Evolutionary conservation across 1,284 basidiomycete genomes (phyloP), one percentile per base, ranked within the genome.

Genomic region (Schizopora paradoxa): DNA sequence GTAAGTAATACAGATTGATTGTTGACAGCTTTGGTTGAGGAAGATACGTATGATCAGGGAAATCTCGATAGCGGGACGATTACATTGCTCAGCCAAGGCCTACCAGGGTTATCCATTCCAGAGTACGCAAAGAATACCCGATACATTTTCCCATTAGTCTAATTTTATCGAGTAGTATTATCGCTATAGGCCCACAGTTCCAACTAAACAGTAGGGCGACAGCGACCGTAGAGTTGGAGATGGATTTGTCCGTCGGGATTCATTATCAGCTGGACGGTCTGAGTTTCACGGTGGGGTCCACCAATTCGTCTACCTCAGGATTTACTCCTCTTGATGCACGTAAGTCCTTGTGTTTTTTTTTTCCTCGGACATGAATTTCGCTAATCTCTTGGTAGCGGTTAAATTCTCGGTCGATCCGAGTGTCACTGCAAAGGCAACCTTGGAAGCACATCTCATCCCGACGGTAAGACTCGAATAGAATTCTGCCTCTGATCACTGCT

Each of bases 401-500:
- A 61, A 63, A 48, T 62, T 76, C 28, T 66, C 67, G 10, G 66
- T 66, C 23, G 63, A 56, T 44, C 69, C 72, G 1, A 63, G 59
- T 21, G 62, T 68, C 28, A 58, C 57, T 5, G 64, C 68, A 8
- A 66, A 60, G 0, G 74, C 70, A 5, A 64, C 60, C 3, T 48
- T 77, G 28, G 56, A 61, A 19, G 73, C 70, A 3, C 73, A 77
- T 54, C 57, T 77, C 37, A 76, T 74, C 43, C 76, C 76, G 2
- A 63, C 62, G 5, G 61, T 62, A 47, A 28, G 56, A 35, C 6
- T 41, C 18, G 5, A 7, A 10, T n/a, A 10, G 19, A 16, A n/a
- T 16, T 6, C 16, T 21, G 10, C 13, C 23, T 19, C 35, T 18
- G 26, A 11, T n/a, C 18, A 31, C n/a, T n/a, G 46, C 25, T 37